A percentile compares a stretch with the other conserved stretches of the same genome.
Conservation (phyloP, 306 rosid species). For the Gillenia trifoliata region DNA sequence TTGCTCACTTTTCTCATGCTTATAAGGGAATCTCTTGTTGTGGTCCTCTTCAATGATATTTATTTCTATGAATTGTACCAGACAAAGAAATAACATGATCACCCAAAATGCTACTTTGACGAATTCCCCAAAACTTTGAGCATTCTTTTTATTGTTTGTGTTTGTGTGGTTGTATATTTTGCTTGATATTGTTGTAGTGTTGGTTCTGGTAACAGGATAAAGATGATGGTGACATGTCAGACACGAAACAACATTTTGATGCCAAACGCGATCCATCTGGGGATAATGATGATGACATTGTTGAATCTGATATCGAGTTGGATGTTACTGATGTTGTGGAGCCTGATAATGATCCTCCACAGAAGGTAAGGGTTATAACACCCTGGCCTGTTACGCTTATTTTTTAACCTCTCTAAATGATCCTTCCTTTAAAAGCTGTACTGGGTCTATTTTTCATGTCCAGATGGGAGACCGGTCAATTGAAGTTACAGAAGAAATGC, state of each 20-base stretch:
- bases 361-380: slow-evolving; percentile 35
- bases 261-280: slow-evolving; percentile 12
- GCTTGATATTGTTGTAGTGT: neutral
- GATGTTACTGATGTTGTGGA: slow-evolving; percentile 56
- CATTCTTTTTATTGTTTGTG: neutral
- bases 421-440: neutral
- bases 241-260: slow-evolving; percentile 21
- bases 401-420: neutral
- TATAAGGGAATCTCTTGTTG: too few species aligned
- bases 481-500: slow-evolving; percentile 61
- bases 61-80: neutral
- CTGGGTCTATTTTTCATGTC: slow-evolving; percentile 3
- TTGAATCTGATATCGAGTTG: slow-evolving; percentile 75
- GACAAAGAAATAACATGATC: neutral
- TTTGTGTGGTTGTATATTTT: neutral
- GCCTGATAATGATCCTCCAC: slow-evolving; percentile 78
- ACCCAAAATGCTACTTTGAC: neutral
- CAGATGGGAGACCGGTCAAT: slow-evolving; percentile 67
- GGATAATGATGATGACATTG: slow-evolving; percentile 38
- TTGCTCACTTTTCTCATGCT: too few species aligned
- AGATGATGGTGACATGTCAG: slow-evolving; percentile 16
- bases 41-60: neutral
- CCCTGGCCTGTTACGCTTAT: neutral
- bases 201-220: slow-evolving; percentile 38
- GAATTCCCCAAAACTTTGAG: neutral